Evolutionary conservation across 1,139 yeast genomes (phyloP).

Genomic region (Zygosaccharomyces pseudobailii): DNA sequence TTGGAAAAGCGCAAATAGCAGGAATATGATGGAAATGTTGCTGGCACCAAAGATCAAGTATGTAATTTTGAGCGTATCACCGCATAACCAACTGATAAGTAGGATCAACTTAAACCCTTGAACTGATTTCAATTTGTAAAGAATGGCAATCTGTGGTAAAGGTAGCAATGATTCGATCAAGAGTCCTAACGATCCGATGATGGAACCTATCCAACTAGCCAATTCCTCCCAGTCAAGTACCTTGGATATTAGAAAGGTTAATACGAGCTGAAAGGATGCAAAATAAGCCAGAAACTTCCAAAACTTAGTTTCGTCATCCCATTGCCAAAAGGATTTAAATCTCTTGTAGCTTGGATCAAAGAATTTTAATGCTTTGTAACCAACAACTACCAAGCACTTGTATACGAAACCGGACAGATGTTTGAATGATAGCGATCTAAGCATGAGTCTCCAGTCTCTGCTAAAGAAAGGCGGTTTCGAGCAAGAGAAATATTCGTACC

Average conservation of each 20-base stretch:
- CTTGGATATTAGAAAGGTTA: slow-evolving; percentile 30
- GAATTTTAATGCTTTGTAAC: slow-evolving; percentile 43
- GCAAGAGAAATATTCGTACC: slow-evolving; percentile 31
- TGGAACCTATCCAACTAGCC: slow-evolving; percentile 32
- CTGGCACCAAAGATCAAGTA: slow-evolving; percentile 70
- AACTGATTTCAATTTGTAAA: slow-evolving; percentile 62
- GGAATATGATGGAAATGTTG: slow-evolving; percentile 62
- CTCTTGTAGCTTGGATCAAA: slow-evolving; percentile 68
- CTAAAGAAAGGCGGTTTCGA: slow-evolving; percentile 22
- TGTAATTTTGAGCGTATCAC: slow-evolving; percentile 73
- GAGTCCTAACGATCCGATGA: slow-evolving; percentile 68
- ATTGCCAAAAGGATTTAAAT: slow-evolving; percentile 77
- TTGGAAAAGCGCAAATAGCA: slow-evolving; percentile 77
- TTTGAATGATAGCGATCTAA: slow-evolving; percentile 19
- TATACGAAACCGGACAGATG: slow-evolving; percentile 21
- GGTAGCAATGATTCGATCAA: slow-evolving; percentile 81
- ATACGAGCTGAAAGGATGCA: slow-evolving; percentile 30
- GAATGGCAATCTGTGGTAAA: slow-evolving; percentile 75
- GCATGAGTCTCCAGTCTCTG: slow-evolving; percentile 24
- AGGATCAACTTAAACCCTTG: slow-evolving; percentile 75
- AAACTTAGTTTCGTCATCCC: slow-evolving; percentile 58
- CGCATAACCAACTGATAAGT: slow-evolving; percentile 80
- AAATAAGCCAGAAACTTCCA: slow-evolving; percentile 65
- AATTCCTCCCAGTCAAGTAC: slow-evolving; percentile 33
- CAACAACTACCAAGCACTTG: slow-evolving; percentile 27